Percentiles rank a stretch among this genome's conserved stretches.
phyloP scores from a whole-genome alignment of 2,329 filamentous ascomycete genomes.

The Colletotrichum gigasporum region DNA sequence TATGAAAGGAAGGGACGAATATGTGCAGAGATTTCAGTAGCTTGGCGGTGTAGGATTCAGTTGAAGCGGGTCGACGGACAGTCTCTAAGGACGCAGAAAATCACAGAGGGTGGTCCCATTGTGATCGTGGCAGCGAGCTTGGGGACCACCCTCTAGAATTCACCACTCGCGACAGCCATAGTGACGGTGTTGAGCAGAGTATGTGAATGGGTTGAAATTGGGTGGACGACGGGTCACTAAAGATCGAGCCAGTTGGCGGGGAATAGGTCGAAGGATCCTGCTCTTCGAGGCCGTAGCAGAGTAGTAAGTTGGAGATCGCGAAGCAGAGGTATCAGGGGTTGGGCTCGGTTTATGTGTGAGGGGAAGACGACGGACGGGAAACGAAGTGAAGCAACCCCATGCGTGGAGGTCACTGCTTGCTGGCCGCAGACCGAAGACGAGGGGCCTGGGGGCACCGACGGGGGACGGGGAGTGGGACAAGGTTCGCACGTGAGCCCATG shows the following conservation, averaged over 20 bases:
- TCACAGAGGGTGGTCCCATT: slow-evolving; percentile 67
- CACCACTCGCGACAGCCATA: slow-evolving; percentile 49
- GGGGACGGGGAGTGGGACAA: slow-evolving; percentile 5
- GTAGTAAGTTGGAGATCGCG: background rate
- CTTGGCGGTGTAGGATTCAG: background rate
- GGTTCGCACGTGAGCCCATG: slow-evolving; percentile 31
- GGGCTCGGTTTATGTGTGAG: slow-evolving; percentile 17
- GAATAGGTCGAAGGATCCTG: background rate
- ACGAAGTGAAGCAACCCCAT: slow-evolving; percentile 8
- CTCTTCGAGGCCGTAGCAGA: background rate
- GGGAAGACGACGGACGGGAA: slow-evolving; percentile 4
- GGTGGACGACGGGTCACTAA: background rate
- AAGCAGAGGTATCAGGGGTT: slow-evolving; percentile 8
- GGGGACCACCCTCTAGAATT: slow-evolving; percentile 64
- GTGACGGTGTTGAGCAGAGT: slow-evolving; percentile 15
- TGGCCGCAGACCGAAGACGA: background rate
- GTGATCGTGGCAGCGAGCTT: slow-evolving; percentile 51
- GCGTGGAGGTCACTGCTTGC: slow-evolving; percentile 20
- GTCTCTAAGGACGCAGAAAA: slow-evolving; percentile 44
- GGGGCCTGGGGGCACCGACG: background rate
- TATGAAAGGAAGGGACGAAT: slow-evolving; percentile 10
- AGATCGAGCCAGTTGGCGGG: background rate
- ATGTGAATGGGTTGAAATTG: background rate
- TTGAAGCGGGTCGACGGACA: slow-evolving; percentile 12
- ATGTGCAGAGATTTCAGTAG: slow-evolving; percentile 29